phyloP scores from a whole-genome alignment of 2,329 filamentous ascomycete species.

The Pseudogymnoascus sp. region DNA sequence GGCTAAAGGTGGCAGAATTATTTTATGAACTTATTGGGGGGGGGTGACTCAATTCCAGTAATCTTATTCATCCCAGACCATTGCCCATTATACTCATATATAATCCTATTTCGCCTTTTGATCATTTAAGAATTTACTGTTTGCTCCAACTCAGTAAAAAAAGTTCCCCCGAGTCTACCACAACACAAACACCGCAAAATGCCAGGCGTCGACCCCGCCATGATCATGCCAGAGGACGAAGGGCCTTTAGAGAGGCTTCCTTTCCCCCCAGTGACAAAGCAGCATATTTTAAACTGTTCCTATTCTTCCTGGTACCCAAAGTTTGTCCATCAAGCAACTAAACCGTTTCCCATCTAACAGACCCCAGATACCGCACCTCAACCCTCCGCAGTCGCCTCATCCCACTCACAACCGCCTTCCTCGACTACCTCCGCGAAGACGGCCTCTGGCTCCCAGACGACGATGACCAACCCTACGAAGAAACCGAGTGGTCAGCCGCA shows the following conservation, averaged over 20 bases:
- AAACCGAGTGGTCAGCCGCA: conserved; percentile 28
- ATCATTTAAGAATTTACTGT: not conserved
- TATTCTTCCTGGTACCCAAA: conserved; percentile 87
- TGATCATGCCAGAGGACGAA: conserved; percentile 12
- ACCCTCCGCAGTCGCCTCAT: conserved; percentile 84
- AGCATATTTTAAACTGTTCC: conserved; percentile 89
- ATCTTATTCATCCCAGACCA: conserved; percentile 4
- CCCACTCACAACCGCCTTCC: conserved; percentile 64
- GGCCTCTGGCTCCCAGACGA: conserved; percentile 80
- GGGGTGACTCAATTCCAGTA: not conserved
- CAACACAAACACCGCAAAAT: not conserved
- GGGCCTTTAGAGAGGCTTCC: conserved; percentile 39
- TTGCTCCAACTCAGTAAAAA: not conserved
- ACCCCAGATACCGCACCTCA: conserved; percentile 61
- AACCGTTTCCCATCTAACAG: not conserved
- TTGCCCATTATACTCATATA: not conserved
- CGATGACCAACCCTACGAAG: conserved; percentile 21
- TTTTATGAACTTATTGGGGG: conserved; percentile 3
- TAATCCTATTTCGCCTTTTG: not conserved
- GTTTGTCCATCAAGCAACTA: conserved; percentile 34
- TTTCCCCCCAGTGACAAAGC: conserved; percentile 77
- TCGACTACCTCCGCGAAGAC: conserved; percentile 84
- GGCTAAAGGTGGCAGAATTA: conserved; percentile 7
- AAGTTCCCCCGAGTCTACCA: not conserved
- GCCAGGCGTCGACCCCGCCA: conserved; percentile 5